Conservation (phyloP, 305 asterid genomes). For the Fraxinus ornus region DNA sequence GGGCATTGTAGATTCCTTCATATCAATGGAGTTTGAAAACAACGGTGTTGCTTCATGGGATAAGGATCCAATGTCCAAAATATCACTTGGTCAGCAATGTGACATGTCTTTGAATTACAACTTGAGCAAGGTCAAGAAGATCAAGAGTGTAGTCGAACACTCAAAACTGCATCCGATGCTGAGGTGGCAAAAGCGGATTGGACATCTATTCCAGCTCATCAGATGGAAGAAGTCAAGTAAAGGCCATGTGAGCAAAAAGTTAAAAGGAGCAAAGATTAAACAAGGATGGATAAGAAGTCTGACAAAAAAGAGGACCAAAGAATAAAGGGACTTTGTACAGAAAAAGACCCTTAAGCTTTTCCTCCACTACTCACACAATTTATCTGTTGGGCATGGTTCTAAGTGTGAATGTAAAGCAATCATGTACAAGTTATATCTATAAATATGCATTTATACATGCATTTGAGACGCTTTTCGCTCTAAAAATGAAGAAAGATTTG, state of each 20-base stretch:
- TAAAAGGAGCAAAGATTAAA: slow-evolving; percentile 54
- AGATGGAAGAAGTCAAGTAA: slow-evolving; percentile 61
- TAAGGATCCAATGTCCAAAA: slow-evolving; percentile 38
- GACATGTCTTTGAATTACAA: not conserved
- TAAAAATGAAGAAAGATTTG: not conserved
- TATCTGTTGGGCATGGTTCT: slow-evolving; percentile 12
- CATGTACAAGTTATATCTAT: not conserved
- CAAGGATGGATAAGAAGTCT: slow-evolving; percentile 70
- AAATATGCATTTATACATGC: not conserved
- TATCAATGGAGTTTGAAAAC: slow-evolving; percentile 86
- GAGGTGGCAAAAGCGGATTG: slow-evolving; percentile 82
- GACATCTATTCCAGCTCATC: slow-evolving; percentile 66
- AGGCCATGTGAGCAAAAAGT: slow-evolving; percentile 51
- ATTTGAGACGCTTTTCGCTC: not conserved
- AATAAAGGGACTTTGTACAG: slow-evolving; percentile 32
- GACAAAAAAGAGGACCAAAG: slow-evolving; percentile 61
- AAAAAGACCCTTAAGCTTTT: slow-evolving; percentile 15
- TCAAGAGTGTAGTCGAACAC: slow-evolving; percentile 55
- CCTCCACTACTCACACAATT: slow-evolving; percentile 18
- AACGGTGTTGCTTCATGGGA: slow-evolving; percentile 82
- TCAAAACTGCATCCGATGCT: slow-evolving; percentile 42
- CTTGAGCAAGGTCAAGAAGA: slow-evolving; percentile 18
- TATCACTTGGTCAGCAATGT: not conserved
- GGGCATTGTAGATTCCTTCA: slow-evolving; percentile 59
- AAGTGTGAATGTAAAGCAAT: slow-evolving; percentile 24